phyloP scores from a whole-genome alignment of 306 rosid species.

The Quercus dentata region DNA sequence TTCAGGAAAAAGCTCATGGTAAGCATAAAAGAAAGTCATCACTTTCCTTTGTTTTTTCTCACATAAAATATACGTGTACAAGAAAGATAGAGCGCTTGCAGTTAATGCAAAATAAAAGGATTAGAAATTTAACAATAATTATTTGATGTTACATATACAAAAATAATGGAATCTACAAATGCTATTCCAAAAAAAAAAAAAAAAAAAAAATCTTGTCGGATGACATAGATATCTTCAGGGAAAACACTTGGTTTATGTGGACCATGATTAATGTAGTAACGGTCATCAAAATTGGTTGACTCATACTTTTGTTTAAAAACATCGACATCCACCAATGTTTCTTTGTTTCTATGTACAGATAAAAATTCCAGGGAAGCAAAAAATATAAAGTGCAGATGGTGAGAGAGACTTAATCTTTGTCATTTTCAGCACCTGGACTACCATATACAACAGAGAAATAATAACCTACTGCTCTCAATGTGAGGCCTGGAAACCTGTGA shows the following conservation, averaged over 20 bases:
- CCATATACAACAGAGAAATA: slow-evolving; percentile 83
- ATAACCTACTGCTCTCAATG: slow-evolving; percentile 55
- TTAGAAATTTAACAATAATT: background rate
- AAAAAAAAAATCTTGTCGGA: background rate
- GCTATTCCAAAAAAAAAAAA: background rate
- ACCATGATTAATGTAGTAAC: too few species aligned
- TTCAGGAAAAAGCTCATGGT: background rate
- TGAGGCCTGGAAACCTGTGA: slow-evolving; percentile 94
- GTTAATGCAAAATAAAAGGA: background rate
- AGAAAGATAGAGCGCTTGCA: too few species aligned
- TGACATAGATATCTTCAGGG: background rate
- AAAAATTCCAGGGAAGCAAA: slow-evolving; percentile 18
- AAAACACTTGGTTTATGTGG: too few species aligned
- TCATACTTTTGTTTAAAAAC: background rate
- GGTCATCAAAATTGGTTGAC: slow-evolving; percentile 13
- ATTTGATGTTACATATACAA: background rate
- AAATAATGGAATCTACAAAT: background rate
- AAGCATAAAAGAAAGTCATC: background rate
- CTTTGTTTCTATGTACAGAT: slow-evolving; percentile 17
- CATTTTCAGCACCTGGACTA: slow-evolving; percentile 37
- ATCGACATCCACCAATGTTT: slow-evolving; percentile 7
- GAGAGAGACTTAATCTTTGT: slow-evolving; percentile 35
- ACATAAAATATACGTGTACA: background rate
- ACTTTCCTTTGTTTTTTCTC: background rate
- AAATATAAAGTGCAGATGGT: slow-evolving; percentile 12